Evolutionary conservation across 2,329 filamentous ascomycete species (phyloP).

Genomic region (Aspergillus fructus): DNA sequence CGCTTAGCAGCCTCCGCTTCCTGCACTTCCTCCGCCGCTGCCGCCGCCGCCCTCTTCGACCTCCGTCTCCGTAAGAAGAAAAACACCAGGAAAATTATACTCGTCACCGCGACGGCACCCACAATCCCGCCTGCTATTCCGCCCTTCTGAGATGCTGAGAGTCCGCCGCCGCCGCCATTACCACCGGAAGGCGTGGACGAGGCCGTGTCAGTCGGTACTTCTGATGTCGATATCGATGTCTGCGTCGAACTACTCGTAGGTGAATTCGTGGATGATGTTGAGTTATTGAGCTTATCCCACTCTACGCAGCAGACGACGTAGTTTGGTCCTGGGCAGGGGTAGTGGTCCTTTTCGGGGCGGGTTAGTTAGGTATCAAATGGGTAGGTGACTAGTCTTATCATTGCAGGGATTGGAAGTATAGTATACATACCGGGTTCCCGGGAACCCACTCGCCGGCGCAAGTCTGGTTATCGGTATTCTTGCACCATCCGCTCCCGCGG

Average conservation of each 20-base stretch:
- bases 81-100: neutral
- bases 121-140: constrained; percentile 15
- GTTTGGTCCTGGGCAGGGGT: constrained; percentile 8
- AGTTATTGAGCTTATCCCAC: constrained; percentile 8
- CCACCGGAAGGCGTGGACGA: neutral
- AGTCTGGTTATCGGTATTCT: constrained; percentile 12
- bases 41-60: too few relatives aligned
- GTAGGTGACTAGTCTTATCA: too few relatives aligned
- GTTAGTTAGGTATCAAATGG: neutral
- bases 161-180: neutral
- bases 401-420: neutral
- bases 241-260: neutral
- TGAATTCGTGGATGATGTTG: neutral
- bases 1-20: neutral
- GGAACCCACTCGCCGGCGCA: constrained; percentile 10
- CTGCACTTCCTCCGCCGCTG: neutral
- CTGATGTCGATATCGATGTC: neutral
- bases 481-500: constrained; percentile 8
- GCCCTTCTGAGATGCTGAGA: constrained; percentile 8
- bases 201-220: neutral
- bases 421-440: constrained; percentile 5
- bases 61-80: constrained; percentile 1
- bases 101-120: constrained; percentile 5
- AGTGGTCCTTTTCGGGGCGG: neutral
- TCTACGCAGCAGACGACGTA: constrained; percentile 13